These are phyloP conservation scores for Lactarius akahatsu DNA, from an alignment of 768 basidiomycete species.

Conservation along the genomic window DNA sequence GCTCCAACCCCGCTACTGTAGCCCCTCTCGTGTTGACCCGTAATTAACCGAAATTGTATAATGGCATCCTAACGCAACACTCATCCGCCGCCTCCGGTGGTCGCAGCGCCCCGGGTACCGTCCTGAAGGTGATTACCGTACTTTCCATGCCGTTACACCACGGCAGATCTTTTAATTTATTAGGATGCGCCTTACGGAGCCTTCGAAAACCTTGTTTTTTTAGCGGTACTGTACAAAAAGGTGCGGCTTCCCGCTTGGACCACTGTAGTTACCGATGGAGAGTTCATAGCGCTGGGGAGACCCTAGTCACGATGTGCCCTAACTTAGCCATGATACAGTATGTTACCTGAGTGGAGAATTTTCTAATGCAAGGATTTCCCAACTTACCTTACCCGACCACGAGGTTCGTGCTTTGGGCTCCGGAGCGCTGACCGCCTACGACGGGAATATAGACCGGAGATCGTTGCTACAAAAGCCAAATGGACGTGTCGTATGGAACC, in stretches of 20 bases:
- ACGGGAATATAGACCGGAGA: background rate
- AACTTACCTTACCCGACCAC: background rate
- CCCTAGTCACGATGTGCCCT: background rate
- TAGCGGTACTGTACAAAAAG: background rate
- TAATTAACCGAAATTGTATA: slow-evolving; percentile 4
- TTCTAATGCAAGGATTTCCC: background rate
- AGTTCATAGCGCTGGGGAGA: slow-evolving; percentile 1
- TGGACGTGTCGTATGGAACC: background rate
- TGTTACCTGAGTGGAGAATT: background rate
- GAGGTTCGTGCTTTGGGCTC: background rate
- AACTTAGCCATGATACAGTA: background rate
- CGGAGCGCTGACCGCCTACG: background rate
- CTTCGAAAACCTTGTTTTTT: slow-evolving; percentile 4
- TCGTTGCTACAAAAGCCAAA: background rate
- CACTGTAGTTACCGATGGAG: background rate
- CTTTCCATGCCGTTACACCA: slow-evolving; percentile 12
- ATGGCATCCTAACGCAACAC: slow-evolving; percentile 15
- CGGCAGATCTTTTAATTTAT: slow-evolving; percentile 17
- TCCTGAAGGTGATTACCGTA: background rate
- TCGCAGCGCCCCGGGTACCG: slow-evolving; percentile 2
- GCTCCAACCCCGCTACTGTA: background rate
- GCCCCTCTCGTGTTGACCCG: background rate
- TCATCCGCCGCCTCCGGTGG: background rate
- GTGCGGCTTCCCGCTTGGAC: background rate
- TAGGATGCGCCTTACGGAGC: slow-evolving; percentile 1